Evolutionary conservation across 306 rosid species (phyloP), one percentile per base, ranked within the genome.

Genomic region (Dalbergia oliveri): DNA sequence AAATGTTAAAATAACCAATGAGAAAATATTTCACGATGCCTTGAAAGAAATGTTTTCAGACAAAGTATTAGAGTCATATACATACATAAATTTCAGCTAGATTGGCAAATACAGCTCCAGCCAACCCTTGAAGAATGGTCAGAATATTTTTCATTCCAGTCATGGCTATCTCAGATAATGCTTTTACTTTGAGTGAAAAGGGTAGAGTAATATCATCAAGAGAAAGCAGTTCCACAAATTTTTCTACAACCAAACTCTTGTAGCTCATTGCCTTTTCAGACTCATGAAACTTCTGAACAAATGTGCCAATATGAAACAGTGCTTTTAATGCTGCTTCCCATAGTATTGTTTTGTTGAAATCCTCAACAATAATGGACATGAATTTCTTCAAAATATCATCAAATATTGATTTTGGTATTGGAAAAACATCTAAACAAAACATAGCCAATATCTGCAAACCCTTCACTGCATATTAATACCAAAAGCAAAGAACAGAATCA

Each of bases 371-470:
- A 81, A 93, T 83, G 80, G 94, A 89, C 94, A 89, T 83, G 77
- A 95, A 73, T 63, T 77, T 88, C 77, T 66, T 85, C 87, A 91
- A 87, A 84, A 90, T 84, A 75, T 87, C 82, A 84, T 88, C 89
- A 82, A 89, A 93, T 44, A 84, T 33, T 11, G 77, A 19, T 58
- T 66, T 83, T 23, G 93, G 81, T 75, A 90, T 75, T 43, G 94
- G 92, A 82, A 91, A 93, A 87, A 50, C 72, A 81, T 87, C 94
- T 84, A 83, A 86, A 50, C 84, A 91, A 82, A 93, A 90, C 84
- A 88, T 89, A 73, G 96, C 92, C 79, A 91, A 85, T 63, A 86
- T 89, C 88, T 86, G 92, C 91, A 95, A 87, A 66, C 99, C 93
- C 86, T 88, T 92, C 77, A 89, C 99, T 95, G 93, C 89, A 80